Percentiles rank a stretch among this genome's conserved stretches.
phyloP scores from a whole-genome alignment of 306 rosid species.

The Mucuna pruriens region DNA sequence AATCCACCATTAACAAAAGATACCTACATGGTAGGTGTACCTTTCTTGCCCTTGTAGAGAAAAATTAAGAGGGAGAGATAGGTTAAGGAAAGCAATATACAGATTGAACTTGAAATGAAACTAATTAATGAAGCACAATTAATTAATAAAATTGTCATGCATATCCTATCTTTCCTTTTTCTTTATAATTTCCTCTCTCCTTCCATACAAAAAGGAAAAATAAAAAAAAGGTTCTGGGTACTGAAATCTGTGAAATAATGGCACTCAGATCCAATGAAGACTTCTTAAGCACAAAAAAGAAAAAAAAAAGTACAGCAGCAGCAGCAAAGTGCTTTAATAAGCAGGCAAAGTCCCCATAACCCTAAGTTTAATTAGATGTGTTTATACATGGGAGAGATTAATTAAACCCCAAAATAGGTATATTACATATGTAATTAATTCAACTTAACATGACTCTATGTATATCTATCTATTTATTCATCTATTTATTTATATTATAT shows the following conservation, averaged over 20 bases:
- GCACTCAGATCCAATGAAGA: conserved; percentile 35
- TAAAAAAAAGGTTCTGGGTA: not conserved
- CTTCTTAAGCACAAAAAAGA: conserved; percentile 36
- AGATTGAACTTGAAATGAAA: conserved; percentile 15
- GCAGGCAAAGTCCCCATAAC: conserved; percentile 32
- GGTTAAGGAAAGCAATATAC: not conserved
- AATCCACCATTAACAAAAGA: conserved; percentile 8
- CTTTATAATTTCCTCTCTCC: not conserved
- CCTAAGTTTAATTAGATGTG: conserved; percentile 34
- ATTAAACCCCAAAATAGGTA: not conserved
- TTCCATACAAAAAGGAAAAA: not conserved
- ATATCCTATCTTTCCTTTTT: not conserved
- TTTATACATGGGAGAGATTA: conserved; percentile 1
- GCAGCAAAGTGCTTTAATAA: not conserved
- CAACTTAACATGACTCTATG: not conserved
- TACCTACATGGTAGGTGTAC: not conserved
- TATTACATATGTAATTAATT: not conserved
- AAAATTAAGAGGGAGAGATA: not conserved
- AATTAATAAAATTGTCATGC: not conserved
- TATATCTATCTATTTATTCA: not conserved
- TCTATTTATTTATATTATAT: not conserved
- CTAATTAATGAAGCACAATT: not conserved
- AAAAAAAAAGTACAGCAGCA: conserved; percentile 29
- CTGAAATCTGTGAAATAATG: conserved; percentile 36
- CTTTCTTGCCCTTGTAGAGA: conserved; percentile 22